Evolutionary conservation across 83 land plant genomes (phyloP).

Genomic region (Isoetes engelmannii): DNA sequence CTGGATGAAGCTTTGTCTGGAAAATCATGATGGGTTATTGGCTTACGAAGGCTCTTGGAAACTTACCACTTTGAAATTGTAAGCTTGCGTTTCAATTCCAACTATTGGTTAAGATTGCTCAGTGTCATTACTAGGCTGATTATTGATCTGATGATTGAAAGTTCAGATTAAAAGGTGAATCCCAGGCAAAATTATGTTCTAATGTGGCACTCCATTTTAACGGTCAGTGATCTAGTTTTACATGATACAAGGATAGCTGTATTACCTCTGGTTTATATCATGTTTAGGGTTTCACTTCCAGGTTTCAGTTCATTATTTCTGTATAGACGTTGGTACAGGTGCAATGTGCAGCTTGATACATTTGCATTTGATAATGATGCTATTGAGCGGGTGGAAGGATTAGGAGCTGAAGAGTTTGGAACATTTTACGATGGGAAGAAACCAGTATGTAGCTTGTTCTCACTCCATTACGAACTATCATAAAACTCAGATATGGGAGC

Average conservation of each 20-base stretch:
- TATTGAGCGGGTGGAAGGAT: constrained; percentile 49
- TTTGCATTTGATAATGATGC: constrained; percentile 54
- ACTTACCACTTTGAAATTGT: constrained; percentile 51
- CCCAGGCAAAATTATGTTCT: not conserved
- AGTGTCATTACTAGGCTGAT: not conserved
- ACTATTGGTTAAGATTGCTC: not conserved
- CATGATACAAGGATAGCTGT: not conserved
- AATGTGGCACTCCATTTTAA: not conserved
- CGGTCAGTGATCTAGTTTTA: not conserved
- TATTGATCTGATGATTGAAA: not conserved
- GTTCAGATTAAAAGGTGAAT: not conserved
- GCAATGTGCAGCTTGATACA: constrained; percentile 45
- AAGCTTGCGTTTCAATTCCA: constrained; percentile 7
- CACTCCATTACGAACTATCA: not conserved
- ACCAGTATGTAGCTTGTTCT: constrained; percentile 49
- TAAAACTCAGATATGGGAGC: too few relatives aligned
- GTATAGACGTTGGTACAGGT: constrained; percentile 77
- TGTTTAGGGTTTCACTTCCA: constrained; percentile 16
- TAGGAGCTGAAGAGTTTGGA: constrained; percentile 50
- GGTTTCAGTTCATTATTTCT: constrained; percentile 82
- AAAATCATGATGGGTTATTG: constrained; percentile 40
- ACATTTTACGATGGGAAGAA: constrained; percentile 54
- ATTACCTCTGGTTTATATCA: not conserved
- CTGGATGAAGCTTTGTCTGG: constrained; percentile 84
- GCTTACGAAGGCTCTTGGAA: constrained; percentile 85